These are phyloP conservation scores for Somion occarium DNA, from an alignment of 1,284 basidiomycete species.

Conservation along the genomic window DNA sequence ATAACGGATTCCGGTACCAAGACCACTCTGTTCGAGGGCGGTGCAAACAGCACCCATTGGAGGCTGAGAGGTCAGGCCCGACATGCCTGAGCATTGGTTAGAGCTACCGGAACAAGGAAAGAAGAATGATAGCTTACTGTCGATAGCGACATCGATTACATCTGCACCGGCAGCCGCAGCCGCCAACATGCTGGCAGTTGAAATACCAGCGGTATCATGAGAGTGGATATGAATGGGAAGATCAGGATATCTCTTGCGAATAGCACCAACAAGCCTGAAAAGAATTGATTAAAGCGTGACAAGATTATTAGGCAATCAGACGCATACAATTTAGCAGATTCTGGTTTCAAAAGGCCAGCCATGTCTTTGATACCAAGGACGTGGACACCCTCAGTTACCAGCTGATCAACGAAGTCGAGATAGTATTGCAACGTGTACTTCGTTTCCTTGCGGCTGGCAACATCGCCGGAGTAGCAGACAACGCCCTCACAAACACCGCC, in stretches of 20 bases:
- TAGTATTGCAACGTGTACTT: conserved; percentile 99
- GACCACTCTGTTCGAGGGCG: conserved; percentile 91
- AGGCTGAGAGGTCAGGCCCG: conserved; percentile 96
- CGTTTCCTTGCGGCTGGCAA: conserved; percentile 91
- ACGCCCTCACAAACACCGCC: conserved; percentile 98
- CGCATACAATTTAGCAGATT: conserved; percentile 81
- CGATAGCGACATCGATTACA: conserved; percentile 97
- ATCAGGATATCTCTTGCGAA: conserved; percentile 95
- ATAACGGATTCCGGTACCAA: conserved; percentile 97
- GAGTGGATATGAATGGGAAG: conserved; percentile 99
- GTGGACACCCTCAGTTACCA: conserved; percentile 95
- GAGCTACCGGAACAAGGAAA: not conserved
- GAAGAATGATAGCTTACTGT: conserved; percentile 55
- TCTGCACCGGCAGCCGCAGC: conserved; percentile 95
- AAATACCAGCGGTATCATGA: conserved; percentile 99
- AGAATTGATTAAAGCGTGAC: not conserved
- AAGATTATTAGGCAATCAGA: not conserved
- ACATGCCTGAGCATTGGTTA: conserved; percentile 74
- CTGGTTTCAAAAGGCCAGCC: conserved; percentile 96
- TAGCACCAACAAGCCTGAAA: conserved; percentile 81
- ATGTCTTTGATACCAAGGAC: conserved; percentile 99
- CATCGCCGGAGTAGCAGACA: conserved; percentile 99
- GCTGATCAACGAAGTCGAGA: conserved; percentile 91
- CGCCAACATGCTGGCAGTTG: conserved; percentile 94
- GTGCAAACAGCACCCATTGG: conserved; percentile 96